Evolutionary conservation across 1,284 basidiomycete genomes (phyloP), one percentile per base, ranked within the genome.

Genomic region (Leccinum solheimii): DNA sequence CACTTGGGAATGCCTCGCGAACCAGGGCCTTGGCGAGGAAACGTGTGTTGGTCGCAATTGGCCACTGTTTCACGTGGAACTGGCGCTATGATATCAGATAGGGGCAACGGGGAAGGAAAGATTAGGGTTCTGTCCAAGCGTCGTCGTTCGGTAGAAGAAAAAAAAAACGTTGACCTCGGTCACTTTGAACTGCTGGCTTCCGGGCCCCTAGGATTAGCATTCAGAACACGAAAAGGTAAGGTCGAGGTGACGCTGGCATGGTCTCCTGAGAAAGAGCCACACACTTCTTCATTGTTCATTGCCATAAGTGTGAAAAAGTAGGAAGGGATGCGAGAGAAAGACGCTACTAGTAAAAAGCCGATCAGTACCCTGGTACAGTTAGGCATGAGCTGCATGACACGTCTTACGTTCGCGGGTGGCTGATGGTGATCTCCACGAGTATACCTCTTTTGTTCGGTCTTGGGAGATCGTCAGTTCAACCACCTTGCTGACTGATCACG

Each of bases 381-480:
- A 45, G 10, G 36, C 32, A 62, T 26, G 26, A 26, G 26, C 26
- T 26, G 26, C 6, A 26, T 40, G 40, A 10, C 14, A 34, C n/a
- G 7, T 23, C 51, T 14, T 26, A 56, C 59, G 19, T 62, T 49
- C 60, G 14, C 48, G 13, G 30, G 16, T 27, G 21, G 43, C 43
- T 30, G 40, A 23, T 21, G 2, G 48, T 6, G 43, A 26, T 38
- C 32, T 11, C 45, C 58, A 60, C 32, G 14, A 27, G 3, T 6
- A 16, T 23, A n/a, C 40, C 32, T 30, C 26, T 19, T 16, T 14
- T 34, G 13, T 51, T 34, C 36, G 5, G 49, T 51, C n/a, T 16
- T 40, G 43, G 30, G 14, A 16, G 16, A 52, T 57, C n/a, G 9
- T 67, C 62, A n/a, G 45, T 51, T 26, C 32, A 32, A 11, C 45